Conservation (phyloP, 1,284 basidiomycete genomes). For the Chalciporus piperatoides region DNA sequence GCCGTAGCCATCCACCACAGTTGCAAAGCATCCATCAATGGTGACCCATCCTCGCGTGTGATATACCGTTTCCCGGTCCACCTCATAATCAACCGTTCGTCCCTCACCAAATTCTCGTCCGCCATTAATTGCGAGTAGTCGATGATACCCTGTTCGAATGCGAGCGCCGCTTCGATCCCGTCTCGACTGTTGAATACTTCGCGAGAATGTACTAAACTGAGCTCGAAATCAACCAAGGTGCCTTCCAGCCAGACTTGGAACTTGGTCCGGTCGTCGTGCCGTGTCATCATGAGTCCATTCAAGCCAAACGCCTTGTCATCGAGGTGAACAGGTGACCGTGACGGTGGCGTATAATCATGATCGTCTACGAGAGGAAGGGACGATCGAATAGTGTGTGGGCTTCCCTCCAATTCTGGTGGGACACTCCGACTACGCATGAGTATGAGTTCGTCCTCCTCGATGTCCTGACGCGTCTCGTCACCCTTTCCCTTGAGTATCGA, state of each 20-base stretch:
- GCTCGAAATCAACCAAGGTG: constrained; percentile 53
- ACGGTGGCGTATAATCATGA: constrained; percentile 21
- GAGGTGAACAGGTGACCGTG: neutral
- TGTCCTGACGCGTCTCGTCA: constrained; percentile 19
- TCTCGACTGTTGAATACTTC: constrained; percentile 39
- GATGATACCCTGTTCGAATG: constrained; percentile 55
- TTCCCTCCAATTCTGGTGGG: constrained; percentile 48
- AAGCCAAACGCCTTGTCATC: constrained; percentile 38
- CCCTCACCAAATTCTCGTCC: constrained; percentile 50
- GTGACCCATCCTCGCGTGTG: constrained; percentile 56
- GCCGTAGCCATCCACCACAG: constrained; percentile 56
- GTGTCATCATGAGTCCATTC: constrained; percentile 50
- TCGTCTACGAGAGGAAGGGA: constrained; percentile 35
- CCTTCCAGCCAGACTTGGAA: constrained; percentile 59
- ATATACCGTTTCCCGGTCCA: constrained; percentile 70
- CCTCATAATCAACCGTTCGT: constrained; percentile 58
- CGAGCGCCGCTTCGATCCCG: constrained; percentile 47
- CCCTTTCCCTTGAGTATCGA: constrained; percentile 21
- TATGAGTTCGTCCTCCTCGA: constrained; percentile 26
- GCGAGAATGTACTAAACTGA: constrained; percentile 46
- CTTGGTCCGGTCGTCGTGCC: constrained; percentile 47
- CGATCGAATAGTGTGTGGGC: constrained; percentile 33
- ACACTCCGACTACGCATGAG: constrained; percentile 50
- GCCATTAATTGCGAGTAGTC: constrained; percentile 54
- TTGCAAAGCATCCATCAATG: constrained; percentile 62